phyloP scores from a whole-genome alignment of 495 filamentous ascomycete species.

The Darksidea phi region DNA sequence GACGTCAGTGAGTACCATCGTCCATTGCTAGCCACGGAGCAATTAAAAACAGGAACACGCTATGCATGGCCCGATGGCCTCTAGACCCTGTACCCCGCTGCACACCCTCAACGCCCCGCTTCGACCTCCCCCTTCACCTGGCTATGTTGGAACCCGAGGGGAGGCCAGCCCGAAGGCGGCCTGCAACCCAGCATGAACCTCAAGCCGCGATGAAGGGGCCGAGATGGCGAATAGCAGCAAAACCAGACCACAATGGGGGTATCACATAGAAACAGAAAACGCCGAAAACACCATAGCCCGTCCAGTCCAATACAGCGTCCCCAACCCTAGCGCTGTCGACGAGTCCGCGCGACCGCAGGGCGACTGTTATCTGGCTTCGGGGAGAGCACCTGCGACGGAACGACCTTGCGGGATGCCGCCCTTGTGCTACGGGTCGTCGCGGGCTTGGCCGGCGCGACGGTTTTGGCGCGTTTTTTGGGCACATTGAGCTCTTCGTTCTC shows the following conservation, averaged over 20 bases:
- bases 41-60: no score
- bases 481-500: conserved; percentile 65
- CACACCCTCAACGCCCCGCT: background rate
- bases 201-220: background rate
- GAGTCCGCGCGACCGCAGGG: background rate
- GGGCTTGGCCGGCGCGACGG: conserved; percentile 27
- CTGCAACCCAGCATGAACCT: background rate
- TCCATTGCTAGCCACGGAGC: no score
- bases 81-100: no score
- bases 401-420: conserved; percentile 51
- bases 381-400: conserved; percentile 64
- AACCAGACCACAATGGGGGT: background rate
- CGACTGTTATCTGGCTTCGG: conserved; percentile 69
- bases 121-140: background rate
- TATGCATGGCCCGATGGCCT: no score
- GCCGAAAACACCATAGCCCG: background rate
- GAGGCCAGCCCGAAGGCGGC: background rate
- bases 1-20: no score
- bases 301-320: background rate
- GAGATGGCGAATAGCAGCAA: background rate
- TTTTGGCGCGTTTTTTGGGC: conserved; percentile 58
- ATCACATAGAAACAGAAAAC: background rate
- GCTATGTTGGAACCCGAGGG: background rate
- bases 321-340: conserved; percentile 1
- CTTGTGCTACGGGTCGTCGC: conserved; percentile 45